phyloP scores from a whole-genome alignment of 768 basidiomycete species.

The Serendipita sp. region DNA sequence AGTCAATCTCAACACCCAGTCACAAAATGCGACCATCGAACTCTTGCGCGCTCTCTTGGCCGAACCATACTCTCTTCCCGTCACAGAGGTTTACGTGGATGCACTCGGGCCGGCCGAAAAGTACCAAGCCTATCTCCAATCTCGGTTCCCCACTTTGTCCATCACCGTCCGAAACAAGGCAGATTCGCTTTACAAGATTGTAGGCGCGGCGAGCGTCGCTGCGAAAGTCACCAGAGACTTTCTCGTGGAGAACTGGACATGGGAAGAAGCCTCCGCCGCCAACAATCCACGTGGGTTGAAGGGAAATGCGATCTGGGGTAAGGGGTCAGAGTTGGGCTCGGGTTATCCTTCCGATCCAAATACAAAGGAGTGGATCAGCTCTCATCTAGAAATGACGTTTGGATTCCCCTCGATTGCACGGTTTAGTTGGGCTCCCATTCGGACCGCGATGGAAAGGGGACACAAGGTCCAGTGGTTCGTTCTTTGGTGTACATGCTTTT shows the following conservation, averaged over 20 bases:
- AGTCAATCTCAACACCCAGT: slow-evolving; percentile 73
- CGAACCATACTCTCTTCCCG: slow-evolving; percentile 15
- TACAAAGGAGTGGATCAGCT: slow-evolving; percentile 73
- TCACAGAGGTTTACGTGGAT: slow-evolving; percentile 72
- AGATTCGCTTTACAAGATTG: slow-evolving; percentile 92
- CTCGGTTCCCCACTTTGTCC: slow-evolving; percentile 62
- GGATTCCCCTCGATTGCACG: slow-evolving; percentile 82
- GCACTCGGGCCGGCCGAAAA: slow-evolving; percentile 77
- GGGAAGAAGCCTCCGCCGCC: slow-evolving; percentile 43
- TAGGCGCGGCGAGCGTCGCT: slow-evolving; percentile 93
- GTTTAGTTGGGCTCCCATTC: slow-evolving; percentile 93
- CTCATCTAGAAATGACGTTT: slow-evolving; percentile 70
- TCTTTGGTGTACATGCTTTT: not conserved
- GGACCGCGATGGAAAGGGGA: slow-evolving; percentile 68
- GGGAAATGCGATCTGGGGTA: slow-evolving; percentile 2
- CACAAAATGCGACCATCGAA: slow-evolving; percentile 76
- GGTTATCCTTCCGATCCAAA: slow-evolving; percentile 95
- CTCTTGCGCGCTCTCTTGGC: slow-evolving; percentile 76
- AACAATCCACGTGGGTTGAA: not conserved
- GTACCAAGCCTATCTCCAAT: slow-evolving; percentile 72
- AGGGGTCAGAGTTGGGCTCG: slow-evolving; percentile 39
- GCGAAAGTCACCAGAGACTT: slow-evolving; percentile 94
- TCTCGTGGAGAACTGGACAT: slow-evolving; percentile 75
- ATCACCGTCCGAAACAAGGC: slow-evolving; percentile 90
- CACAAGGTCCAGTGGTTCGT: slow-evolving; percentile 67